These are phyloP conservation scores for Ciborinia camelliae DNA, from an alignment of 2,329 filamentous ascomycete species.

Conservation along the genomic window DNA sequence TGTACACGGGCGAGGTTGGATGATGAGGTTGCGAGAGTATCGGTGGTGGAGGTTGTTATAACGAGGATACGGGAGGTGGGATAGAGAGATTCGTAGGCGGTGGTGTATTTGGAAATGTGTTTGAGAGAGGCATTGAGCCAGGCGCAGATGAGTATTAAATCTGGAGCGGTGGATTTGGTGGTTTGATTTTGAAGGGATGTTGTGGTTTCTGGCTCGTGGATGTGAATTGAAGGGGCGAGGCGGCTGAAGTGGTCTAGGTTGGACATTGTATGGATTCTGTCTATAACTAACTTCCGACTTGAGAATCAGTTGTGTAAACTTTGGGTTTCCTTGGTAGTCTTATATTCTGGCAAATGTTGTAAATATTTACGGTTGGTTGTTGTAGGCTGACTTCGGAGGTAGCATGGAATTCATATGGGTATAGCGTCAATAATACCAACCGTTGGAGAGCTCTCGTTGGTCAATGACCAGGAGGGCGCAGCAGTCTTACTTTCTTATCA, in stretches of 20 bases:
- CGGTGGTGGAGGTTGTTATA: conserved; percentile 47
- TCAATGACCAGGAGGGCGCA: too few relatives aligned
- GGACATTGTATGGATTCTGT: neutral
- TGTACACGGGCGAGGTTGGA: neutral
- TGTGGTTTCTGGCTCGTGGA: conserved; percentile 42
- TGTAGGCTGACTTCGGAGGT: too few relatives aligned
- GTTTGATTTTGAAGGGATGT: conserved; percentile 36
- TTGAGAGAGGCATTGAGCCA: conserved; percentile 48
- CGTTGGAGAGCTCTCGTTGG: too few relatives aligned
- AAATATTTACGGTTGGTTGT: too few relatives aligned
- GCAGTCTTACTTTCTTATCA: neutral
- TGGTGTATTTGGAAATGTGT: conserved; percentile 47
- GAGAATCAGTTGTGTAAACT: neutral
- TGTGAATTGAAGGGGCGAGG: conserved; percentile 19
- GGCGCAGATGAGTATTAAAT: conserved; percentile 44
- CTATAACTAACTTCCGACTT: neutral
- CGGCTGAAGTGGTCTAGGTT: neutral
- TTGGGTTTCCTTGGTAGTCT: neutral
- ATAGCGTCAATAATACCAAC: too few relatives aligned
- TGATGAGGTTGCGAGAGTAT: neutral
- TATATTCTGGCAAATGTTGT: too few relatives aligned
- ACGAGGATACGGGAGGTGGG: conserved; percentile 48
- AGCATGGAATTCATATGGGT: neutral
- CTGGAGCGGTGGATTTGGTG: conserved; percentile 34
- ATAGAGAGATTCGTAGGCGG: conserved; percentile 43